Base-by-base conservation (phyloP, 148 eudicot species). In the Salicornia ramosissima region DNA sequence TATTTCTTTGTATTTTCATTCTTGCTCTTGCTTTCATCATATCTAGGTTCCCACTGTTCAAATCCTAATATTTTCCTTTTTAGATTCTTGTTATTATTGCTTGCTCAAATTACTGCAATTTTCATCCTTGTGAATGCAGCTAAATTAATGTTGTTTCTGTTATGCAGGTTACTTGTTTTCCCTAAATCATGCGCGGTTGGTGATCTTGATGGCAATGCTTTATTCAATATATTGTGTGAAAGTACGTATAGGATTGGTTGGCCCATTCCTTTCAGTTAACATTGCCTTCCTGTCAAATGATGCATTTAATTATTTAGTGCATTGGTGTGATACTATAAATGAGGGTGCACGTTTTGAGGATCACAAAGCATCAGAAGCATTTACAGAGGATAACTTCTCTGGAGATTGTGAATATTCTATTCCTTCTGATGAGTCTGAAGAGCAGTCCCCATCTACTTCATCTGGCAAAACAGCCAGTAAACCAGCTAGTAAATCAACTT, bases 131-230 rank as follows among this genome's bases (percentile, higher is more conserved):
- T 71, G 30, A 58, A 6, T 43, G 24, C 22, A 67, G 52, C n/a
- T 22, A 21, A 22, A 49, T 6, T 42, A 66, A 31, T 77, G 22
- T 57, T 34, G 46, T 42, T 71, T 39, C 75, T 30, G 31, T 52
- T 30, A 46, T 79, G 82, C 91, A 95, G 99, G 99, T 49, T 95
- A 91, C 78, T 75, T 95, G 72, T 95, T 95, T 84, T 89, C 97
- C 69, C 78, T 91, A 71, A 95, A 86, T 74, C 99, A 91, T 74
- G 97, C 99, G 40, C 80, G 99, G 50, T 79, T 91, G 82, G 91
- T 95, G 71, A 93, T 95, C 73, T 74, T 95, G 69, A 85, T 89
- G 81, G 90, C 96, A 67, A 85, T 90, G 26, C 21, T 85, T 30
- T 91, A 91, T 84, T 84, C 96, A 45, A 68, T 89, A 26, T 95